Percentiles rank a stretch among this genome's conserved stretches.
These are phyloP conservation scores for Trametes sanguinea DNA, from an alignment of 768 basidiomycete species.

Conservation along the genomic window DNA sequence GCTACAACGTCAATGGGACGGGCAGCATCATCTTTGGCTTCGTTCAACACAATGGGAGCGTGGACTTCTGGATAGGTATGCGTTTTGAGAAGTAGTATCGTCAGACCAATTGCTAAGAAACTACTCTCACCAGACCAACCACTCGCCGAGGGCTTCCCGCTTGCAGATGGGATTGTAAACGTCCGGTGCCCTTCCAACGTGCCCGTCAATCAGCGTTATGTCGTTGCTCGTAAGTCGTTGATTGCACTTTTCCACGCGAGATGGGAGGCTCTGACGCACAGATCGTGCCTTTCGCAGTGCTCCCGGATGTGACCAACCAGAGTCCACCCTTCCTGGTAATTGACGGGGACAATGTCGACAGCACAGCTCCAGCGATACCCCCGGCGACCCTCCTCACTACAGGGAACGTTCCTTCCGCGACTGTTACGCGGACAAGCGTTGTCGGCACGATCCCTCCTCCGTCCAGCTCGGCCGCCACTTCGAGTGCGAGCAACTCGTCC, in stretches of 20 bases:
- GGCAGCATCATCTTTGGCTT: too few relatives aligned
- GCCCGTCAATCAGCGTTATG: neutral
- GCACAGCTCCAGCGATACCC: neutral
- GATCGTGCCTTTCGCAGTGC: neutral
- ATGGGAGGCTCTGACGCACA: neutral
- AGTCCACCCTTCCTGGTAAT: neutral
- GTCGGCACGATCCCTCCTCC: slow-evolving; percentile 1
- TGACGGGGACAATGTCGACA: neutral
- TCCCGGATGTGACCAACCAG: neutral
- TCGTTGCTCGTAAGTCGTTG: neutral
- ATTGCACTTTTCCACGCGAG: neutral
- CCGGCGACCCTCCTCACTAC: neutral
- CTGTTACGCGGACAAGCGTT: slow-evolving; percentile 2
- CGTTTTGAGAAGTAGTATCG: too few relatives aligned
- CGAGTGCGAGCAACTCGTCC: neutral
- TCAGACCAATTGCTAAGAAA: too few relatives aligned
- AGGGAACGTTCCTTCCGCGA: slow-evolving; percentile 2
- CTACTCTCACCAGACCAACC: neutral
- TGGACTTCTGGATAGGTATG: too few relatives aligned
- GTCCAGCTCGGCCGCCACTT: neutral
- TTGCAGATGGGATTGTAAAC: neutral
- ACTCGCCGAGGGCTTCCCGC: neutral
- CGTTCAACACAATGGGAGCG: too few relatives aligned
- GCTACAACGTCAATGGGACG: too few relatives aligned
- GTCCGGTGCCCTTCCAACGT: slow-evolving; percentile 3